Base-by-base conservation (phyloP, 2,329 filamentous ascomycete genomes). In the Monilinia fructigena region DNA sequence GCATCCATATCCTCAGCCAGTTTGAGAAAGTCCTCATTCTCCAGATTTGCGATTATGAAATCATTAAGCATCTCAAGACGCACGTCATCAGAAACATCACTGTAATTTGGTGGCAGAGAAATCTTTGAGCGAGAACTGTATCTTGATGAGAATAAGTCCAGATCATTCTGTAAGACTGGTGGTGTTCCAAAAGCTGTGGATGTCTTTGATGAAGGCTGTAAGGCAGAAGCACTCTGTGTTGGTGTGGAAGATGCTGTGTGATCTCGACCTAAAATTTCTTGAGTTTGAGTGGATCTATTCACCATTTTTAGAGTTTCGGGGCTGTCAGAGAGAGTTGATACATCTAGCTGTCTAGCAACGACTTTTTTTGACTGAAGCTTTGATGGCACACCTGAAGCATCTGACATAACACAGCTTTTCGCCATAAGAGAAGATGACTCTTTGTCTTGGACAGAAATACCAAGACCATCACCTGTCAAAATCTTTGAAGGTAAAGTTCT, bases 1-100 rank as follows among this genome's bases (percentile, higher is more conserved):
- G 75, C 75, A 61, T 80, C 79, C 55, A 82, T 77, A 72, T 85
- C 82, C 67, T 82, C 77, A 61, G 82, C 81, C n/a, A 86, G 73
- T 23, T 77, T 79, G 7, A 82, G 65, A 67, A 86, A 86, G 26
- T 79, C 76, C 3, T 80, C 76, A 68, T 82, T 79, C 38, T 82
- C 77, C 3, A 86, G 76, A 66, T 80, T 78, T n/a, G 78, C 77
- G 48, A 81, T 77, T 64, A 86, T 80, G 69, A 83, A 83, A 31
- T 81, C 75, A 63, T 84, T 81, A 23, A 86, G 71, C 14, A 79
- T 75, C 12, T 74, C 72, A 56, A 77, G 74, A 10, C 83, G 78
- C 45, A 76, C 73, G 26, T 82, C 78, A 20, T 76, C 74, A 31
- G 76, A 64, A n/a, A 66, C 69, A 14, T 73, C 67, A 65, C 62